Evolutionary conservation across 202 grass and related monocot genomes (phyloP).

Genomic region (Zizania palustris): DNA sequence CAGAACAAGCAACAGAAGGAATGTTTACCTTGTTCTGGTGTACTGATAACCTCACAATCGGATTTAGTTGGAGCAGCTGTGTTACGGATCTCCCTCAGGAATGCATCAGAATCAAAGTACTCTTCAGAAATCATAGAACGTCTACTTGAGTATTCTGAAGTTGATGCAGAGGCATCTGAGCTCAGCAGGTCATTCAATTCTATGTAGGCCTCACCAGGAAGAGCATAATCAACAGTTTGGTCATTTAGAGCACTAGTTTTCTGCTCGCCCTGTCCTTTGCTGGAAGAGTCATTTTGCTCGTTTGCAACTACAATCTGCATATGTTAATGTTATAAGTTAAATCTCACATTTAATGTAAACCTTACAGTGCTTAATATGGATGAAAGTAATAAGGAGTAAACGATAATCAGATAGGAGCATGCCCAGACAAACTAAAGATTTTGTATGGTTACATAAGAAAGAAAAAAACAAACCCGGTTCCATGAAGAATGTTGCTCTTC

Average conservation of each 20-base stretch:
- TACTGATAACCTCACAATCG: conserved; percentile 38
- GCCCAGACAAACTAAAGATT: neutral
- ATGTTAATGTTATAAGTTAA: neutral
- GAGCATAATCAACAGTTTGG: conserved; percentile 7
- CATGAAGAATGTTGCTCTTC: conserved; percentile 24
- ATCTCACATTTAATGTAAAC: neutral
- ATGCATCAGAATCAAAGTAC: conserved; percentile 41
- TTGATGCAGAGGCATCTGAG: conserved; percentile 49
- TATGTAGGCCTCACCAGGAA: conserved; percentile 39
- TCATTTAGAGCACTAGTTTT: conserved; percentile 21
- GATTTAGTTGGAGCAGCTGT: conserved; percentile 21
- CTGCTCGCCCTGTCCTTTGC: neutral
- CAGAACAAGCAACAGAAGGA: neutral
- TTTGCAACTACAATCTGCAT: conserved; percentile 27
- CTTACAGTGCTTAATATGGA: neutral
- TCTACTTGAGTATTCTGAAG: conserved; percentile 55
- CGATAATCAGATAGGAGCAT: neutral
- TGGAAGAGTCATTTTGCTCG: conserved; percentile 17
- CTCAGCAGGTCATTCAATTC: conserved; percentile 54
- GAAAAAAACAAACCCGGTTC: conserved; percentile 36
- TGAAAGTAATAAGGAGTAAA: conserved; percentile 1
- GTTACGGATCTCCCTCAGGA: conserved; percentile 28
- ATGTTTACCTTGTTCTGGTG: conserved; percentile 42
- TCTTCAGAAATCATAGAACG: conserved; percentile 54
- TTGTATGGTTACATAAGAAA: neutral